phyloP scores from a whole-genome alignment of 1,284 basidiomycete genomes.

The Leccinum pallidistipes region DNA sequence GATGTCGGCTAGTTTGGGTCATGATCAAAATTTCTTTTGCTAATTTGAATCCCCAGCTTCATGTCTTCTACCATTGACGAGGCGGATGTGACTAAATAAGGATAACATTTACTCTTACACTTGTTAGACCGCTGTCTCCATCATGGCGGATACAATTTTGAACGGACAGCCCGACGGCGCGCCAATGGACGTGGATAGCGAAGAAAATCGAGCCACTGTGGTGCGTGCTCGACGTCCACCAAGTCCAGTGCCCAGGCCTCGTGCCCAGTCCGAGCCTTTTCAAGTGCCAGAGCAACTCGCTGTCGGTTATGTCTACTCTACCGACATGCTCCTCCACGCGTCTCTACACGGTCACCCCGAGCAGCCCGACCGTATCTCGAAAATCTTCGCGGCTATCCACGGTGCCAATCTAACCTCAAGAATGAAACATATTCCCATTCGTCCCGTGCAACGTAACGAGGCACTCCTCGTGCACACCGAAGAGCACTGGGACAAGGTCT shows the following conservation, averaged over 20 bases:
- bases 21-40: neutral
- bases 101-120: neutral
- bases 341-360: conserved; percentile 78
- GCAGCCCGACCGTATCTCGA: conserved; percentile 82
- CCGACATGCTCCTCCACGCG: conserved; percentile 86
- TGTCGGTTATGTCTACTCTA: conserved; percentile 87
- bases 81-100: neutral
- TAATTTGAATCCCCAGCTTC: neutral
- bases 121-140: neutral
- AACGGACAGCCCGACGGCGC: conserved; percentile 21
- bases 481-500: conserved; percentile 89
- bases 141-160: conserved; percentile 6
- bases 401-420: conserved; percentile 59
- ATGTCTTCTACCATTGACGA: neutral
- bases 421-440: conserved; percentile 80
- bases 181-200: conserved; percentile 33
- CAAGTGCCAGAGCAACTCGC: conserved; percentile 14
- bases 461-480: conserved; percentile 87
- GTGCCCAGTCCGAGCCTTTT: conserved; percentile 35
- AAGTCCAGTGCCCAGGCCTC: conserved; percentile 18
- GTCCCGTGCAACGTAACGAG: conserved; percentile 76
- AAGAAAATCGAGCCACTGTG: conserved; percentile 12
- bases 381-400: conserved; percentile 71
- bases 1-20: neutral
- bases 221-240: conserved; percentile 13